phyloP scores from a whole-genome alignment of 2,329 filamentous ascomycete genomes.

The Tolypocladium ovalisporum region DNA sequence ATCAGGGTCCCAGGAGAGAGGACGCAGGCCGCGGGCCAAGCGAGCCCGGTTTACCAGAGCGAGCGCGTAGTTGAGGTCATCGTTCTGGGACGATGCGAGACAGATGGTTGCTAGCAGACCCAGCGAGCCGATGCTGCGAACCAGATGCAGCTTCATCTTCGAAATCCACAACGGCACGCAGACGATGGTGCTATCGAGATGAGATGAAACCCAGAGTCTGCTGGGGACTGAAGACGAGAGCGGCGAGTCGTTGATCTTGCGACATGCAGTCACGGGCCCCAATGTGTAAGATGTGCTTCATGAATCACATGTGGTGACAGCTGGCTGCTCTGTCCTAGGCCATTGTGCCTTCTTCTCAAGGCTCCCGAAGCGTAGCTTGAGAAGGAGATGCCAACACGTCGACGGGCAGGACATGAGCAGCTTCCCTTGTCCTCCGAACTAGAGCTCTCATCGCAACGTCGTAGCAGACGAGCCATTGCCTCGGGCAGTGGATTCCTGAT shows the following conservation, averaged over 20 bases:
- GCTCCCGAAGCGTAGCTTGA: background rate
- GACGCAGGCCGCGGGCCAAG: conserved; percentile 13
- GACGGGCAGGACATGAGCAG: background rate
- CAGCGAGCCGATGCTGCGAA: background rate
- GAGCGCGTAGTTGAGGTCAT: conserved; percentile 15
- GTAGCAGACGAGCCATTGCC: background rate
- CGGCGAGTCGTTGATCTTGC: too few species aligned
- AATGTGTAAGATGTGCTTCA: background rate
- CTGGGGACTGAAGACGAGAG: background rate
- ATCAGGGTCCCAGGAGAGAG: conserved; percentile 17
- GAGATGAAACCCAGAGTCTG: too few species aligned
- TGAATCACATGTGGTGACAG: background rate
- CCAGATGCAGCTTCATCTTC: conserved; percentile 4
- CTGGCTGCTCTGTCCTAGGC: background rate
- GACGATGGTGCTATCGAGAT: background rate
- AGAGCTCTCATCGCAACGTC: background rate
- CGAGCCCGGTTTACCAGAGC: conserved; percentile 21
- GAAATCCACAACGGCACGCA: background rate
- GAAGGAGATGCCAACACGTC: background rate
- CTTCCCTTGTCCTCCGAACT: background rate
- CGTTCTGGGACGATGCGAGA: conserved; percentile 5
- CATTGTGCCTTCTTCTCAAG: background rate
- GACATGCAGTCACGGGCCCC: background rate
- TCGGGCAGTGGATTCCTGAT: background rate
- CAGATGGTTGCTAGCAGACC: conserved; percentile 5